Base-by-base conservation (phyloP, 371 early-diverging fungal species). In the Haplosporangium sp. region DNA sequence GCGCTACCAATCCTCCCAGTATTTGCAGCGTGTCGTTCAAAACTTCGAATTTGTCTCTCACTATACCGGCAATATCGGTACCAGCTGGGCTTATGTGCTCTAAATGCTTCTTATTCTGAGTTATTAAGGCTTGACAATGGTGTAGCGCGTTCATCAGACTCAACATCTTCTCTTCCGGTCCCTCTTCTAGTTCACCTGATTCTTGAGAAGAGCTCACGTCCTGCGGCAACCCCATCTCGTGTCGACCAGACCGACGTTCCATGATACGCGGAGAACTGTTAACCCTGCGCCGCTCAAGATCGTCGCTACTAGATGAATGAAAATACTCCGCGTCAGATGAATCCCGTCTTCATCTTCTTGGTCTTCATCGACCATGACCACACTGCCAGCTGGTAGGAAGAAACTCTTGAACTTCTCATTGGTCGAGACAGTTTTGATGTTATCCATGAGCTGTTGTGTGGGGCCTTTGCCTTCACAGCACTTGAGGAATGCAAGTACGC, bases 131-230 rank as follows among this genome's bases (percentile, higher is more conserved):
- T n/a, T n/a, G n/a, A n/a, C n/a, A n/a, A n/a, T n/a, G n/a, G n/a
- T n/a, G n/a, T n/a, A n/a, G n/a, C n/a, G n/a, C n/a, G n/a, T n/a
- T n/a, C n/a, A n/a, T n/a, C n/a, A n/a, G n/a, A n/a, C n/a, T n/a
- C n/a, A n/a, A n/a, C n/a, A n/a, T n/a, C n/a, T n/a, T n/a, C n/a
- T n/a, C n/a, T n/a, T n/a, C n/a, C n/a, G n/a, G n/a, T n/a, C n/a
- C n/a, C n/a, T n/a, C n/a, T n/a, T n/a, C n/a, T n/a, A n/a, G n/a
- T n/a, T n/a, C n/a, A n/a, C n/a, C n/a, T n/a, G n/a, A n/a, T 87
- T 50, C 71, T 85, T 50, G n/a, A 48, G 50, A 48, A 11, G n/a
- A 48, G 18, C 50, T 11, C n/a, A 11, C 11, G 50, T 16, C n/a
- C 18, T 12, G 12, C 50, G n/a, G 50, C 7, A n/a, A 18, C 18